Evolutionary conservation across 192 early-diverging fungal species (phyloP).

Genomic region (Dissophora globulifera): DNA sequence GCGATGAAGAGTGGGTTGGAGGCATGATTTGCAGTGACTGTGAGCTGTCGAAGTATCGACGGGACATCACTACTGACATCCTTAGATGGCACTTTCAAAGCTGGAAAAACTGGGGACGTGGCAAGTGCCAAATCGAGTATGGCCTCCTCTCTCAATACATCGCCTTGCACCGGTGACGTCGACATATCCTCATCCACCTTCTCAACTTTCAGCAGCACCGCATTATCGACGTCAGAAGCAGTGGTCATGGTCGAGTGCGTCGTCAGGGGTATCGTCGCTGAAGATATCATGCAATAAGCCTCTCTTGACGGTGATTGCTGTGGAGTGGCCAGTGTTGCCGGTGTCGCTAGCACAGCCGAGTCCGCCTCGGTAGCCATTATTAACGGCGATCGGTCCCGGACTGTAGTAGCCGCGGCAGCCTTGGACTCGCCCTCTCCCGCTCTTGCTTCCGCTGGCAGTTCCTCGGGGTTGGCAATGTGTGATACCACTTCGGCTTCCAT

Average conservation of each 20-base stretch:
- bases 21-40: not conserved
- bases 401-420: not conserved
- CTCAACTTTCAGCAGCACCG: too few relatives aligned
- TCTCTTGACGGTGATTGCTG: slow-evolving; percentile 5
- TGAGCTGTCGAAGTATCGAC: not conserved
- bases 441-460: too few relatives aligned
- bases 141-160: too few relatives aligned
- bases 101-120: too few relatives aligned
- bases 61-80: not conserved
- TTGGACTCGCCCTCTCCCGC: too few relatives aligned
- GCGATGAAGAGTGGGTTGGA: not conserved
- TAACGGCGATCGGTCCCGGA: not conserved
- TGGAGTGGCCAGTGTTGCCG: not conserved
- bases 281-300: slow-evolving; percentile 12
- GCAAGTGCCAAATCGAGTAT: too few relatives aligned
- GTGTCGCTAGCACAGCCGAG: too few relatives aligned
- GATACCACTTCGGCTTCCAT: too few relatives aligned
- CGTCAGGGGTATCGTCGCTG: slow-evolving; percentile 12
- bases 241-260: slow-evolving; percentile 7
- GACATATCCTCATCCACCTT: too few relatives aligned
- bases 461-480: too few relatives aligned
- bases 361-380: not conserved
- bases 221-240: not conserved
- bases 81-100: not conserved
- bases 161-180: not conserved